A percentile compares a stretch with the other conserved stretches of the same genome.
Conservation (phyloP, 2,329 filamentous ascomycete genomes). For the Daldinia sp. region DNA sequence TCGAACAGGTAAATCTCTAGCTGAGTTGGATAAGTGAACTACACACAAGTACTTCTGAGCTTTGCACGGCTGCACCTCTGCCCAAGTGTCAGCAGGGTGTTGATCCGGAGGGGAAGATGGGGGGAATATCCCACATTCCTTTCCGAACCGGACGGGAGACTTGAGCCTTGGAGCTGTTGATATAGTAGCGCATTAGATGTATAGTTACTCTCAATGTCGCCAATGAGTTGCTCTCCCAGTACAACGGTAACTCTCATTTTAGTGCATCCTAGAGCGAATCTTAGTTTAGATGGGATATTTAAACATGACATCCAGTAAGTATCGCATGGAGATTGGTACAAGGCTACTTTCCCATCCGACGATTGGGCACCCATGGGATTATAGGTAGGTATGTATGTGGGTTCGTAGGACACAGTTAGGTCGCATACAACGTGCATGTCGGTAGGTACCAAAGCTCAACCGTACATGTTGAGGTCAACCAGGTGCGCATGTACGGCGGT, state of each 20-base stretch:
- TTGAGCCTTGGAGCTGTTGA: conserved; percentile 21
- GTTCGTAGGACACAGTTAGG: conserved; percentile 51
- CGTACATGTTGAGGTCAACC: conserved; percentile 16
- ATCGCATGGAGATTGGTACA: conserved; percentile 27
- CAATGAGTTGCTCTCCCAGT: conserved; percentile 43
- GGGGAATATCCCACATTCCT: conserved; percentile 36
- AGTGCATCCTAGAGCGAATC: conserved; percentile 29
- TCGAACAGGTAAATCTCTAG: conserved; percentile 31
- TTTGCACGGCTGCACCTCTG: conserved; percentile 43
- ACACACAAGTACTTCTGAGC: conserved; percentile 40
- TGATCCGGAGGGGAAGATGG: conserved; percentile 39
- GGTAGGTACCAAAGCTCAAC: conserved; percentile 39
- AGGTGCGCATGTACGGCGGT: conserved; percentile 21
- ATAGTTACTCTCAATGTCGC: conserved; percentile 13
- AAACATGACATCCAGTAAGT: conserved; percentile 18
- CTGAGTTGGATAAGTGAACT: conserved; percentile 38
- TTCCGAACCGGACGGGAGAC: conserved; percentile 40
- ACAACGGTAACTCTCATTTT: conserved; percentile 37
- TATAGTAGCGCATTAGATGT: conserved; percentile 7
- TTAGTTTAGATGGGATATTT: conserved; percentile 26
- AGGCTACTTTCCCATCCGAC: conserved; percentile 35
- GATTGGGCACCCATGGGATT: conserved; percentile 48
- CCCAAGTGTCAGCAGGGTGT: conserved; percentile 43
- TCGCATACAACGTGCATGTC: conserved; percentile 50
- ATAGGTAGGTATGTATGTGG: conserved; percentile 44